These are phyloP conservation scores for Peronospora destructor DNA, from an alignment of 352 stramenopile genomes.

Conservation along the genomic window DNA sequence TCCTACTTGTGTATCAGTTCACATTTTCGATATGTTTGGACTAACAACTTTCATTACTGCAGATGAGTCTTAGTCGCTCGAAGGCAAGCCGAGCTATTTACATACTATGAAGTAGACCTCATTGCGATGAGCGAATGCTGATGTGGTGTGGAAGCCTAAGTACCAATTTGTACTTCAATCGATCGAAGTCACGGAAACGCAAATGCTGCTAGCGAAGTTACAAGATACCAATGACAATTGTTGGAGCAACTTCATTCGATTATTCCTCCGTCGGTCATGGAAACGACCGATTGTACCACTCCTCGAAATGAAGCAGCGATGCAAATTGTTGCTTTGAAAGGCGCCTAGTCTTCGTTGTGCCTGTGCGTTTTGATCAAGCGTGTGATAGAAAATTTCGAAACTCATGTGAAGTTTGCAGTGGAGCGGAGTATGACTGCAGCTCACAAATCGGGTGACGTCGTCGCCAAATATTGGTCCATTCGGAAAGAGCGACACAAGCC, in stretches of 20 bases:
- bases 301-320: constrained; percentile 6
- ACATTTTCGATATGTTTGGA: neutral
- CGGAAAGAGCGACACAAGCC: neutral
- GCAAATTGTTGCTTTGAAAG: constrained; percentile 18
- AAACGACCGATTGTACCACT: neutral
- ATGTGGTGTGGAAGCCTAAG: constrained; percentile 21
- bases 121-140: constrained; percentile 19
- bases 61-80: constrained; percentile 15
- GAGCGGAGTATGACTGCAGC: constrained; percentile 2
- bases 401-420: constrained; percentile 1
- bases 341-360: constrained; percentile 15
- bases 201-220: constrained; percentile 23
- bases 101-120: constrained; percentile 22
- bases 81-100: constrained; percentile 2
- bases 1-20: neutral
- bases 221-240: constrained; percentile 20
- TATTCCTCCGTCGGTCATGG: constrained; percentile 20
- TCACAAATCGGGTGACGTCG: neutral
- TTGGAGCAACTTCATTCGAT: constrained; percentile 25
- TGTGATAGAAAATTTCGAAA: constrained; percentile 9
- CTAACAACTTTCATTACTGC: neutral
- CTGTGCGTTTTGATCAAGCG: constrained; percentile 11
- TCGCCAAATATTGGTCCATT: constrained; percentile 13
- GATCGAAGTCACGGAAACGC: constrained; percentile 23
- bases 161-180: constrained; percentile 29